phyloP scores from a whole-genome alignment of 768 basidiomycete genomes.

The Agaricus blazei region DNA sequence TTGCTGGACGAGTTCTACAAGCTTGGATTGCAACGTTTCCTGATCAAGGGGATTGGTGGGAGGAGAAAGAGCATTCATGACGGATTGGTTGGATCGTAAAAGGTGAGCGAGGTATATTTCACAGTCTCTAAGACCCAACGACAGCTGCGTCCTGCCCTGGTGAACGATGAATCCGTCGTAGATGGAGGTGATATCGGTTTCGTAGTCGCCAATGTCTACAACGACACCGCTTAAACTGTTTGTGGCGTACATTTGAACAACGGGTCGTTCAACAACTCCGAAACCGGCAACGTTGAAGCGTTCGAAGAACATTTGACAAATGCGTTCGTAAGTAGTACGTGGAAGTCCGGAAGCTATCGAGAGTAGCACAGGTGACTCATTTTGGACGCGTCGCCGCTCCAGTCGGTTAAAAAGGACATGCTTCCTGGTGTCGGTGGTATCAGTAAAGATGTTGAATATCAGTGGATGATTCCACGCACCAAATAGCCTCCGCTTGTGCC shows the following conservation, averaged over 20 bases:
- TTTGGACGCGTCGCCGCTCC: slow-evolving; percentile 74
- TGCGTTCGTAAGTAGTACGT: slow-evolving; percentile 60
- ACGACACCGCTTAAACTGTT: slow-evolving; percentile 70
- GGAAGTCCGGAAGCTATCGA: slow-evolving; percentile 64
- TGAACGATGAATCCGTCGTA: slow-evolving; percentile 66
- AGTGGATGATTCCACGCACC: slow-evolving; percentile 44
- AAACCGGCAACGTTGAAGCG: slow-evolving; percentile 87
- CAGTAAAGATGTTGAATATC: background rate
- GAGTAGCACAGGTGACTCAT: slow-evolving; percentile 83
- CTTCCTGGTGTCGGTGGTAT: slow-evolving; percentile 53
- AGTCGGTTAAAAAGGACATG: slow-evolving; percentile 72
- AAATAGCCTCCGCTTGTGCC: slow-evolving; percentile 84
- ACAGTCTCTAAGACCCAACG: slow-evolving; percentile 68
- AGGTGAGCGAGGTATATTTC: slow-evolving; percentile 71
- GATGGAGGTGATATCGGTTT: slow-evolving; percentile 74
- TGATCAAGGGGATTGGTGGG: slow-evolving; percentile 40
- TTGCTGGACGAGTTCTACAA: slow-evolving; percentile 61
- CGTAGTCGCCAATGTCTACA: slow-evolving; percentile 74
- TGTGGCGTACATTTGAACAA: slow-evolving; percentile 78
- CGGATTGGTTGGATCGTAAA: slow-evolving; percentile 61
- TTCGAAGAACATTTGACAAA: slow-evolving; percentile 87
- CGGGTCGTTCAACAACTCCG: slow-evolving; percentile 74
- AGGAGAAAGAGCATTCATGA: slow-evolving; percentile 55
- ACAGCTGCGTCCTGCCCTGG: slow-evolving; percentile 47
- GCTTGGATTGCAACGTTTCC: slow-evolving; percentile 40